Evolutionary conservation across 768 basidiomycete genomes (phyloP).

Genomic region (Collybia sordida): DNA sequence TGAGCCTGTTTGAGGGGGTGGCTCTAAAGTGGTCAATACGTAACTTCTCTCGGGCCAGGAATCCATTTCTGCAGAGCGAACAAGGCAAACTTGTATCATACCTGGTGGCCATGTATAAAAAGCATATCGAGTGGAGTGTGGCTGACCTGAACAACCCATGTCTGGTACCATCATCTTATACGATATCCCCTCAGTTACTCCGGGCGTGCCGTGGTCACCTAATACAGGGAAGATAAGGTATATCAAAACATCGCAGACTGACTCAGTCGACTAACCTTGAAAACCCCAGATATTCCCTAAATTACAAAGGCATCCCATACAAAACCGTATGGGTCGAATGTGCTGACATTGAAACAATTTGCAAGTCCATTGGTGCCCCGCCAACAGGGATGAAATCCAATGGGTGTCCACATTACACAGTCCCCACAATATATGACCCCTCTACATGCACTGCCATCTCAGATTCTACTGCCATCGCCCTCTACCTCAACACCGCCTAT

Average conservation of each 20-base stretch:
- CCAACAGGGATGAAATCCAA: conserved; percentile 24
- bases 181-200: conserved; percentile 38
- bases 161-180: conserved; percentile 37
- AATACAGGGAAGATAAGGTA: conserved; percentile 17
- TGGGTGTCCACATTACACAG: conserved; percentile 30
- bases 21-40: no score
- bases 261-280: no score
- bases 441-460: conserved; percentile 27
- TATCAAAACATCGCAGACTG: no score
- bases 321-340: conserved; percentile 40
- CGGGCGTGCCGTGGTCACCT: conserved; percentile 36
- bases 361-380: conserved; percentile 31
- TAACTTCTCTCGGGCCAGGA: no score
- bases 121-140: no score
- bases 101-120: no score
- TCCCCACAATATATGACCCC: conserved; percentile 40
- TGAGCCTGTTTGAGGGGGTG: no score
- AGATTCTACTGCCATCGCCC: conserved; percentile 38
- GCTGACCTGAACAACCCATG: not conserved
- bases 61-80: no score
- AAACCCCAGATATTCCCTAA: conserved; percentile 17
- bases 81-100: no score
- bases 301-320: conserved; percentile 32
- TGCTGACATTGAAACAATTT: conserved; percentile 35
- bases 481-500: conserved; percentile 40